Evolutionary conservation across 129 eudicot species (phyloP).

Genomic region (Cynara cardunculus): DNA sequence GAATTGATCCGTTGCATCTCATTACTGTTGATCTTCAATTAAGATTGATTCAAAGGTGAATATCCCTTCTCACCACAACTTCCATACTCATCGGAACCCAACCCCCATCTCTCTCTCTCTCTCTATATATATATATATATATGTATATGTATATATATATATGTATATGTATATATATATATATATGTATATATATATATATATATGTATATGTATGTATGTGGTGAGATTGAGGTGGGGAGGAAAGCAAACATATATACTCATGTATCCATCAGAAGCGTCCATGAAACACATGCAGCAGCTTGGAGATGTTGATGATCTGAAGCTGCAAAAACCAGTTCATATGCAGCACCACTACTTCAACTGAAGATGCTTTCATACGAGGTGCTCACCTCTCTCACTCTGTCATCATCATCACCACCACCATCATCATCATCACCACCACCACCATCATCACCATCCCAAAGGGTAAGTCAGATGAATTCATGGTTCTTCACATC

Average conservation of each 20-base stretch:
- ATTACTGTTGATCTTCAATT: no score
- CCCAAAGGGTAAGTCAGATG: neutral
- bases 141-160: neutral
- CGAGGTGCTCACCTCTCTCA: conserved; percentile 17
- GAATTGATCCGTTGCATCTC: no score
- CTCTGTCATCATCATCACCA: conserved; percentile 20
- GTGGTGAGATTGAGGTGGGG: neutral
- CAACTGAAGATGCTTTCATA: conserved; percentile 3
- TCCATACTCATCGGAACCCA: no score
- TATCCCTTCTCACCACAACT: no score
- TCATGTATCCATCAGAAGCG: neutral
- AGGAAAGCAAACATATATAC: neutral
- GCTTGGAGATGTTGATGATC: conserved; percentile 4
- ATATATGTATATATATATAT: neutral
- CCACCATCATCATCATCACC: neutral
- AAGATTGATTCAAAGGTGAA: no score
- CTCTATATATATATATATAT: no score
- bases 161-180: neutral
- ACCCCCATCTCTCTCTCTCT: no score
- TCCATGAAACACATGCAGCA: conserved; percentile 21
- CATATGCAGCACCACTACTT: neutral
- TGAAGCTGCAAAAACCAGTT: conserved; percentile 8
- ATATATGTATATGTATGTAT: neutral
- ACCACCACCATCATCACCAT: no score
- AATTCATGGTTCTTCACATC: neutral